These are phyloP conservation scores for Spatholobus suberectus DNA, from an alignment of 306 rosid species.

Conservation along the genomic window DNA sequence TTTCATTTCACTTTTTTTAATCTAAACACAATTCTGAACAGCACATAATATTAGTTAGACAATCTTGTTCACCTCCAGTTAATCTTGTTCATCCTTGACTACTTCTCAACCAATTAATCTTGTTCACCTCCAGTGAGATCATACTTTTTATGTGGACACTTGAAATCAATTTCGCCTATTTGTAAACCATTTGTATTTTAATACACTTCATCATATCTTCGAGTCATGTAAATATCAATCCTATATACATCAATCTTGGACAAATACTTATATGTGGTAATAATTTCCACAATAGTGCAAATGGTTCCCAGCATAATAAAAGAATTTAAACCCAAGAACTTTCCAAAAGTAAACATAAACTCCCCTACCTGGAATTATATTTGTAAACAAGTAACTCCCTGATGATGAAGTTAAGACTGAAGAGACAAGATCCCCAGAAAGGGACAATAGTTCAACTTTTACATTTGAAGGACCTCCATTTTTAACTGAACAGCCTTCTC, in stretches of 20 bases:
- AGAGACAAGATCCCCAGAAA: slow-evolving; percentile 67
- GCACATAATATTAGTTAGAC: neutral
- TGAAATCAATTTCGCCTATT: slow-evolving; percentile 17
- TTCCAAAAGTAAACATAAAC: slow-evolving; percentile 33
- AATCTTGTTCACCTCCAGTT: neutral
- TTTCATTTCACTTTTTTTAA: neutral
- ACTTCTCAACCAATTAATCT: slow-evolving; percentile 12
- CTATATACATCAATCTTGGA: slow-evolving; percentile 11
- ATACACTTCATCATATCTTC: slow-evolving; percentile 13
- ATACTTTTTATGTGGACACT: slow-evolving; percentile 27
- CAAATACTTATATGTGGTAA: neutral
- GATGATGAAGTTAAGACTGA: slow-evolving; percentile 72
- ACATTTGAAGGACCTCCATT: slow-evolving; percentile 90
- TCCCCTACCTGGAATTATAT: slow-evolving; percentile 83
- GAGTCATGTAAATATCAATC: slow-evolving; percentile 15
- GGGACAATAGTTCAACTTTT: slow-evolving; percentile 78
- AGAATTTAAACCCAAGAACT: slow-evolving; percentile 20
- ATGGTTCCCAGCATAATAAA: slow-evolving; percentile 9
- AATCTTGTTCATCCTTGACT: slow-evolving; percentile 8
- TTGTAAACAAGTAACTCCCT: slow-evolving; percentile 81
- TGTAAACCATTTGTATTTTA: slow-evolving; percentile 4
- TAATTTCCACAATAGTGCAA: slow-evolving; percentile 27
- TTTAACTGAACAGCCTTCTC: slow-evolving; percentile 73
- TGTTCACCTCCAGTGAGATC: slow-evolving; percentile 15
- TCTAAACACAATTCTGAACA: slow-evolving; percentile 23